These are phyloP conservation scores for Suillus cothurnatus DNA, from an alignment of 768 basidiomycete species.

Conservation along the genomic window DNA sequence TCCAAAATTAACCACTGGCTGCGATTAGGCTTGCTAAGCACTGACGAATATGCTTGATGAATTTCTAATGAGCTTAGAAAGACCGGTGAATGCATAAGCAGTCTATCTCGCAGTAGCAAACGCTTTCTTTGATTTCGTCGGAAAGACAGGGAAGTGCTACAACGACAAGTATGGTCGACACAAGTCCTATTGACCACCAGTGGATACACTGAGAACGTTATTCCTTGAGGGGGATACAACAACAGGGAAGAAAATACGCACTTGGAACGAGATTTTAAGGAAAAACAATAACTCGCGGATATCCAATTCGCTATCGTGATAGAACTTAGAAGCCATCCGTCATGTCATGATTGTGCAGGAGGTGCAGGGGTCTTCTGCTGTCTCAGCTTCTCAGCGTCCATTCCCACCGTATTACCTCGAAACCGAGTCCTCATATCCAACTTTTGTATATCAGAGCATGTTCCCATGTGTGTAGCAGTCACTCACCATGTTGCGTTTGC, in stretches of 20 bases:
- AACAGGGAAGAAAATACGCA: neutral
- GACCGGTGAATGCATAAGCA: neutral
- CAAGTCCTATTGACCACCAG: neutral
- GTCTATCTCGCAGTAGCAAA: neutral
- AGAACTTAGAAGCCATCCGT: neutral
- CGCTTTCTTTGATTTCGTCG: neutral
- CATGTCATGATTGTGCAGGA: constrained; percentile 7
- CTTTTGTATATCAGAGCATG: constrained; percentile 35
- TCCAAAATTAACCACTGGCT: constrained; percentile 4
- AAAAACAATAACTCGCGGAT: neutral
- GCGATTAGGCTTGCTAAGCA: neutral
- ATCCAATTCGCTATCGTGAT: neutral
- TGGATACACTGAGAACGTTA: neutral
- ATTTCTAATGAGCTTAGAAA: neutral
- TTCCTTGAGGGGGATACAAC: neutral
- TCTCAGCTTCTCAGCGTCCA: constrained; percentile 33
- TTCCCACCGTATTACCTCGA: constrained; percentile 67
- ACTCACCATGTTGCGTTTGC: constrained; percentile 87
- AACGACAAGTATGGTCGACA: neutral
- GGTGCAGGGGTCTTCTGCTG: constrained; percentile 11
- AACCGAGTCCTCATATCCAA: constrained; percentile 86
- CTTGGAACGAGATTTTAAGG: neutral
- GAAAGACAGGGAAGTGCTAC: neutral
- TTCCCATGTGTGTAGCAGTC: neutral
- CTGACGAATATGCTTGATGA: neutral